Conservation (phyloP, 2,329 filamentous ascomycete genomes). For the Phaeophleospora eucalypticola region DNA sequence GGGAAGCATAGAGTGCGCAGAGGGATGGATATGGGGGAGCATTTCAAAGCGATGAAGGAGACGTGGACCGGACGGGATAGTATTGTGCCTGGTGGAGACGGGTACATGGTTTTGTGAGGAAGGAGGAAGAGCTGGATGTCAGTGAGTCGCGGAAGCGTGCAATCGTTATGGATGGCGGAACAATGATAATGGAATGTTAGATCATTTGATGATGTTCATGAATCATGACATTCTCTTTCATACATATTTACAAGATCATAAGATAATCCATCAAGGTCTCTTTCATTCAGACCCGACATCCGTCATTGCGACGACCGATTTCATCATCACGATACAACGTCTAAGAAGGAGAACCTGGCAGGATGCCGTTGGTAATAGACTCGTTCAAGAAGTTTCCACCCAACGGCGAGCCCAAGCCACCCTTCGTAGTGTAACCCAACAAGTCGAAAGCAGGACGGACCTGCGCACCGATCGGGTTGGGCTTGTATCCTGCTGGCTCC, state of each 20-base stretch:
- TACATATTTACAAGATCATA: too few relatives aligned
- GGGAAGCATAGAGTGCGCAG: background rate
- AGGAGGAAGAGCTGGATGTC: too few relatives aligned
- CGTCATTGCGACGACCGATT: too few relatives aligned
- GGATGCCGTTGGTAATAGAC: conserved; percentile 1
- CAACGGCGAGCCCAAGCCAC: conserved; percentile 4
- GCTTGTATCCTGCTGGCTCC: conserved; percentile 10
- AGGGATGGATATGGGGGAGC: background rate
- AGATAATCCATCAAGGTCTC: too few relatives aligned
- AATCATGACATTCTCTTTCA: too few relatives aligned
- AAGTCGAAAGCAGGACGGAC: conserved; percentile 10
- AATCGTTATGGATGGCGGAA: too few relatives aligned
- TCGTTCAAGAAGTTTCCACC: conserved; percentile 5
- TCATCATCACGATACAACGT: background rate
- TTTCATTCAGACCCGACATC: too few relatives aligned
- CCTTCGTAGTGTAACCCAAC: conserved; percentile 7
- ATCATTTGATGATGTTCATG: background rate
- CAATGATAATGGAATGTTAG: background rate
- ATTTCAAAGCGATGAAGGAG: background rate
- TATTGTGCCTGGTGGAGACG: conserved; percentile 1
- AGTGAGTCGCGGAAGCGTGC: too few relatives aligned
- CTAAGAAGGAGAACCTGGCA: too few relatives aligned
- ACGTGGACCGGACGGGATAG: background rate
- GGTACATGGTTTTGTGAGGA: conserved; percentile 1
- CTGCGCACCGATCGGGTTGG: conserved; percentile 6